phyloP scores from a whole-genome alignment of 257 asterid species.

The Paulownia fortunei region DNA sequence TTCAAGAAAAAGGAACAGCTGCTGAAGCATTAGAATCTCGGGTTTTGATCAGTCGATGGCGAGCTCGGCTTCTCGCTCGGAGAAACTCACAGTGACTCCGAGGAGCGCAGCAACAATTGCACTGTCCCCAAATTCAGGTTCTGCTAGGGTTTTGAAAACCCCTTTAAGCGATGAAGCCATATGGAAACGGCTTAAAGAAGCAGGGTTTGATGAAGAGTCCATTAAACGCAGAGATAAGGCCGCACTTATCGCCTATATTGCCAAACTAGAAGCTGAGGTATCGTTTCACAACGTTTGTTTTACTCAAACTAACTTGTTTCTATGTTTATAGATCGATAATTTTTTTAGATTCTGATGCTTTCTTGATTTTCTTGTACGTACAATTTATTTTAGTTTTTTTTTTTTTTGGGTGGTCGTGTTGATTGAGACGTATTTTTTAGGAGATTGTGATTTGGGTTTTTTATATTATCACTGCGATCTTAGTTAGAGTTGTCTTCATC shows the following conservation, averaged over 20 bases:
- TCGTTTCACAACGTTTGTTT: background rate
- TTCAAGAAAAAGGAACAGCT: slow-evolving; percentile 11
- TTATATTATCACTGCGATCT: background rate
- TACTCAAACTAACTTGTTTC: background rate
- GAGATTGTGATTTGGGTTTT: slow-evolving; percentile 18
- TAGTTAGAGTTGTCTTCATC: background rate
- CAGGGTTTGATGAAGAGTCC: slow-evolving; percentile 94
- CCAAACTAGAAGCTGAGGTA: slow-evolving; percentile 92
- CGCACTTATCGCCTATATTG: slow-evolving; percentile 84
- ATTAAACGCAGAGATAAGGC: slow-evolving; percentile 92
- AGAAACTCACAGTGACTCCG: slow-evolving; percentile 56
- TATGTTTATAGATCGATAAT: slow-evolving; percentile 6
- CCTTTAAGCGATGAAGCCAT: slow-evolving; percentile 79
- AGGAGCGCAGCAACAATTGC: slow-evolving; percentile 47
- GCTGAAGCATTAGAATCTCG: slow-evolving; percentile 5
- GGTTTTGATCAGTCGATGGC: slow-evolving; percentile 34
- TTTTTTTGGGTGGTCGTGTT: background rate
- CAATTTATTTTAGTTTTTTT: slow-evolving; percentile 2
- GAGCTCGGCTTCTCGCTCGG: slow-evolving; percentile 65
- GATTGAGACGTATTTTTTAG: background rate
- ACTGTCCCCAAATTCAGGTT: slow-evolving; percentile 48
- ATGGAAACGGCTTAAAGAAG: slow-evolving; percentile 85
- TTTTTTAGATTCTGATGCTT: background rate
- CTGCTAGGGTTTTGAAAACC: slow-evolving; percentile 65
- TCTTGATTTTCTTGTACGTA: slow-evolving; percentile 20